These are phyloP conservation scores for Sclerotiophoma versabilis DNA, from an alignment of 2,329 filamentous ascomycete species.

Conservation along the genomic window DNA sequence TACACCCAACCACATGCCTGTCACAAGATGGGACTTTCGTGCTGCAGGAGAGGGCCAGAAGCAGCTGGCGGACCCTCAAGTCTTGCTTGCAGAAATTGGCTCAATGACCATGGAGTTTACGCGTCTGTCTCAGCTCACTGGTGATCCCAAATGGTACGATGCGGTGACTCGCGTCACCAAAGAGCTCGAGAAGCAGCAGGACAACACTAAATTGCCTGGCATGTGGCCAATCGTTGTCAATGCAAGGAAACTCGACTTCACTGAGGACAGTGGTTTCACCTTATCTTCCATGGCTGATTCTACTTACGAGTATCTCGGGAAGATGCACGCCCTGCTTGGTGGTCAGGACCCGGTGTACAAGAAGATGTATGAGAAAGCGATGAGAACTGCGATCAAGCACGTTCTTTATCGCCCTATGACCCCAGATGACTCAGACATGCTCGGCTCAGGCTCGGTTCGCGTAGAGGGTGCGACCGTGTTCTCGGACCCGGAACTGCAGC, in stretches of 20 bases:
- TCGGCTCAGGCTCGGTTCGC: conserved; percentile 55
- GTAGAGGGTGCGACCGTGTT: conserved; percentile 37
- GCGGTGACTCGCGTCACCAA: conserved; percentile 54
- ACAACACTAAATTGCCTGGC: conserved; percentile 53
- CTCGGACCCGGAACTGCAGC: conserved; percentile 61
- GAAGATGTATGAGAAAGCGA: conserved; percentile 63
- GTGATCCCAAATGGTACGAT: conserved; percentile 56
- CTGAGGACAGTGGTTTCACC: conserved; percentile 46
- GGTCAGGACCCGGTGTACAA: conserved; percentile 56
- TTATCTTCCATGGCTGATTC: conserved; percentile 50
- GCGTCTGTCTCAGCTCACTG: conserved; percentile 54
- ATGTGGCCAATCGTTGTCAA: conserved; percentile 59
- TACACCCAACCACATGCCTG: conserved; percentile 91
- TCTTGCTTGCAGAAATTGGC: conserved; percentile 57
- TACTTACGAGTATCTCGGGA: conserved; percentile 51
- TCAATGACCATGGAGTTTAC: conserved; percentile 59
- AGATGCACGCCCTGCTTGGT: conserved; percentile 52
- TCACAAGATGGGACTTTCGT: conserved; percentile 55
- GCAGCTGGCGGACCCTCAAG: conserved; percentile 50
- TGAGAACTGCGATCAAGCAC: conserved; percentile 53
- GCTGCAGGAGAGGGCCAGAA: conserved; percentile 46
- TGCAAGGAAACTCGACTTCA: conserved; percentile 51
- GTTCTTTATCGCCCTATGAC: conserved; percentile 60
- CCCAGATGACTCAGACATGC: conserved; percentile 54
- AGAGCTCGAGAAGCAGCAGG: conserved; percentile 52